These are phyloP conservation scores for Croton laevigatus DNA, from an alignment of 441 rosid species.

Conservation along the genomic window DNA sequence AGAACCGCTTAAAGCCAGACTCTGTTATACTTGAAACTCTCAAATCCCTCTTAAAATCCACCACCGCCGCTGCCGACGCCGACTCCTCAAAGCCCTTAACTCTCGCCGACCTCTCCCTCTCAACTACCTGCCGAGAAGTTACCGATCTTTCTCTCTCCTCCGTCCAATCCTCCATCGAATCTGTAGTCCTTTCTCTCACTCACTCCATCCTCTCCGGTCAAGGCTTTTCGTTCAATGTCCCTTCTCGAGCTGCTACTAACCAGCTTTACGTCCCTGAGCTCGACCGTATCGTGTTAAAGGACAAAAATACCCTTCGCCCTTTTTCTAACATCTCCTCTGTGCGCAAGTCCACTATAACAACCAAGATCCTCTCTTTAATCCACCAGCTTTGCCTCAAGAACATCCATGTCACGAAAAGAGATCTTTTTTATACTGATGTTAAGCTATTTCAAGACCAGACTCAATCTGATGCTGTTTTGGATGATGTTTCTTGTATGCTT, in stretches of 20 bases:
- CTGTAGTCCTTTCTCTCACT: slow-evolving; percentile 61
- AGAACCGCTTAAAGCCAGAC: slow-evolving; percentile 61
- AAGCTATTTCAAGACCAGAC: slow-evolving; percentile 97
- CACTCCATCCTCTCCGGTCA: slow-evolving; percentile 79
- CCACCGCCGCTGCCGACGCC: slow-evolving; percentile 41
- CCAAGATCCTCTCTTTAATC: slow-evolving; percentile 74
- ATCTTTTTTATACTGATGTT: slow-evolving; percentile 94
- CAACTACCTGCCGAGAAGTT: slow-evolving; percentile 76
- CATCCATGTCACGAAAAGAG: slow-evolving; percentile 96
- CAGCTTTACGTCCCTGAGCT: slow-evolving; percentile 97
- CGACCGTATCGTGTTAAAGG: slow-evolving; percentile 94
- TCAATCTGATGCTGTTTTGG: slow-evolving; percentile 78
- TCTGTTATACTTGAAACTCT: slow-evolving; percentile 55
- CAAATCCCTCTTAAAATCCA: slow-evolving; percentile 30
- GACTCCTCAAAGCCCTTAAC: slow-evolving; percentile 59
- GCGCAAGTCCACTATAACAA: slow-evolving; percentile 83
- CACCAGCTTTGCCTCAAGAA: slow-evolving; percentile 77
- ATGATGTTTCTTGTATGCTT: slow-evolving; percentile 91
- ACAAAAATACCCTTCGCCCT: slow-evolving; percentile 86
- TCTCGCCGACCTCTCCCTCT: slow-evolving; percentile 77
- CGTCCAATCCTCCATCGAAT: slow-evolving; percentile 75
- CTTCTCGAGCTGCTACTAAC: slow-evolving; percentile 89
- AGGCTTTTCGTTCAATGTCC: slow-evolving; percentile 86
- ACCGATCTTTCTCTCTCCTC: slow-evolving; percentile 78
- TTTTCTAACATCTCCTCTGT: slow-evolving; percentile 78